Evolutionary conservation across 2,329 filamentous ascomycete genomes (phyloP).

Genomic region (Pseudogymnoascus sp.): DNA sequence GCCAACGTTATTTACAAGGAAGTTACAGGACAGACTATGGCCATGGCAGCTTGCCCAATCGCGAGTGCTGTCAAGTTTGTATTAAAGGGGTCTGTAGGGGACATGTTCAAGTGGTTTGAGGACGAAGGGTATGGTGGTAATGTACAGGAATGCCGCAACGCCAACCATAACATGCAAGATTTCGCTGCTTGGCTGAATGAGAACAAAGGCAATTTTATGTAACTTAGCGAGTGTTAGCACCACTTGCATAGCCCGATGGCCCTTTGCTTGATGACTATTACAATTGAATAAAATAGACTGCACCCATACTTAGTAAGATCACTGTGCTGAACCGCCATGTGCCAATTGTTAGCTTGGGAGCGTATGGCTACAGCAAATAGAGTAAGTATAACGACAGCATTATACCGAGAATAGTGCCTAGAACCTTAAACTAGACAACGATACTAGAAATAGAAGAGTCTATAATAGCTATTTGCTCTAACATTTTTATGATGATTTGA

Average conservation of each 20-base stretch:
- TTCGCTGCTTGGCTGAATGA: slow-evolving; percentile 39
- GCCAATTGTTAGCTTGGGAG: background rate
- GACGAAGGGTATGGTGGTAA: slow-evolving; percentile 19
- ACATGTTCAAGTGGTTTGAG: slow-evolving; percentile 21
- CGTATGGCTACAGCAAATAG: background rate
- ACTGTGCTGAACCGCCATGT: background rate
- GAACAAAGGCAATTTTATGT: slow-evolving; percentile 4
- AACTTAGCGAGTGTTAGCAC: background rate
- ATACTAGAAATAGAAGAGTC: background rate
- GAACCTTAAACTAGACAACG: background rate
- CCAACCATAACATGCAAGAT: slow-evolving; percentile 35
- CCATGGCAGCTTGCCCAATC: slow-evolving; percentile 19
- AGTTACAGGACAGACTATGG: slow-evolving; percentile 20
- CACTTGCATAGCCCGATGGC: background rate
- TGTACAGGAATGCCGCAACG: slow-evolving; percentile 32
- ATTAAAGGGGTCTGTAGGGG: slow-evolving; percentile 13
- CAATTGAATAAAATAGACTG: background rate
- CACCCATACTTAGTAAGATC: background rate
- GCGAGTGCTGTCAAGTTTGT: slow-evolving; percentile 15
- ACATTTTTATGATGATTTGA: background rate
- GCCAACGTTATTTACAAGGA: slow-evolving; percentile 23
- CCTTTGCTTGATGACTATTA: background rate
- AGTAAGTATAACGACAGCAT: background rate
- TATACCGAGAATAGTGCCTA: background rate
- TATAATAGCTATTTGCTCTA: background rate